Conservation (phyloP, 1,284 basidiomycete species). For the Omphalotus olearius region DNA sequence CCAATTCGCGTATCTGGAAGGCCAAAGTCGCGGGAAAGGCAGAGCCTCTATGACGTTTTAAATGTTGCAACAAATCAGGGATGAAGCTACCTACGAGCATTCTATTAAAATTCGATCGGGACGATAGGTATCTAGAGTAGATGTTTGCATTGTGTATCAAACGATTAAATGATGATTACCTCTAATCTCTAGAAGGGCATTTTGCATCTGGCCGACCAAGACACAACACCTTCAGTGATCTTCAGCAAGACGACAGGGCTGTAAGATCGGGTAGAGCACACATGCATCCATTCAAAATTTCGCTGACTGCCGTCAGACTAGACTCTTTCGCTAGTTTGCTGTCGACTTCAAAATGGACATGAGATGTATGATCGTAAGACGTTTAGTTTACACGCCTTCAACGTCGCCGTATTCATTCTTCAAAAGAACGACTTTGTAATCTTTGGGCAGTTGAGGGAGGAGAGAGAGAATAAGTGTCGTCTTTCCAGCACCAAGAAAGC, state of each 20-base stretch:
- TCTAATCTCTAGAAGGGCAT: constrained; percentile 80
- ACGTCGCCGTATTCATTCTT: constrained; percentile 90
- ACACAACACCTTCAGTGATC: constrained; percentile 70
- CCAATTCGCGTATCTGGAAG: constrained; percentile 86
- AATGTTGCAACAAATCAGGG: constrained; percentile 8
- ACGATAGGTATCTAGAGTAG: constrained; percentile 59
- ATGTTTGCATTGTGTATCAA: background rate
- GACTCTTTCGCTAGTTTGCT: constrained; percentile 84
- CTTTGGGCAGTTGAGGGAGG: constrained; percentile 71
- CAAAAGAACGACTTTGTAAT: constrained; percentile 81
- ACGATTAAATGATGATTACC: constrained; percentile 35
- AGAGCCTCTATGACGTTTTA: constrained; percentile 55
- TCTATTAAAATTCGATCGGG: constrained; percentile 92
- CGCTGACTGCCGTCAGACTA: constrained; percentile 78
- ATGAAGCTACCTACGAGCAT: constrained; percentile 63
- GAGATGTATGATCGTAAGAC: background rate
- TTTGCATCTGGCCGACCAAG: constrained; percentile 89
- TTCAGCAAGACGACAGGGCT: background rate
- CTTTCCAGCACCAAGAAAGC: constrained; percentile 74
- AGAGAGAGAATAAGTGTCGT: constrained; percentile 82
- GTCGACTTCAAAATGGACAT: constrained; percentile 52
- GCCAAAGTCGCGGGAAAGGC: constrained; percentile 89
- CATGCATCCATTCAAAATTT: constrained; percentile 93
- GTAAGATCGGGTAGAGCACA: constrained; percentile 28
- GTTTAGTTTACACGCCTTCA: constrained; percentile 44